Percentiles rank a stretch among this genome's conserved stretches.
Conservation (phyloP, 306 rosid species). For the Comarum palustre region DNA sequence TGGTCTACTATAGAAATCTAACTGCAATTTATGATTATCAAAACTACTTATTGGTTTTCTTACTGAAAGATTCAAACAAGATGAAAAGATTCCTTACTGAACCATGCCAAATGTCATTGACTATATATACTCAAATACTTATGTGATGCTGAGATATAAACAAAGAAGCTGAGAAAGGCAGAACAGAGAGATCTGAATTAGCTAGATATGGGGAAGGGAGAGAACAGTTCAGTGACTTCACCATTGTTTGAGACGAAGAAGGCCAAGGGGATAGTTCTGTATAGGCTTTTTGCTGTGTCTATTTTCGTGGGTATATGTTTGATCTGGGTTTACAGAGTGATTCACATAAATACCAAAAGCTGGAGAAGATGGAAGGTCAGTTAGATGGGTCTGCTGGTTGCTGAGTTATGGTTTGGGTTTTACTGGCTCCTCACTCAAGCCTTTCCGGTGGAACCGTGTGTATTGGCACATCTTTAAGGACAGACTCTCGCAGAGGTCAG, state of each 20-base stretch:
- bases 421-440: conserved; percentile 76
- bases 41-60: too few relatives aligned
- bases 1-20: too few relatives aligned
- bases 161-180: conserved; percentile 5
- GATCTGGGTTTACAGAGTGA: conserved; percentile 63
- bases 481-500: conserved; percentile 59
- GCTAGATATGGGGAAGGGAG: conserved; percentile 20
- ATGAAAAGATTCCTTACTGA: not conserved
- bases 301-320: conserved; percentile 49
- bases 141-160: not conserved
- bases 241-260: conserved; percentile 59
- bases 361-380: conserved; percentile 37
- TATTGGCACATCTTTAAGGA: conserved; percentile 52
- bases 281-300: conserved; percentile 45
- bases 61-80: too few relatives aligned
- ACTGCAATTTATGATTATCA: too few relatives aligned
- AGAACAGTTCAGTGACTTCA: not conserved
- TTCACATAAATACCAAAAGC: conserved; percentile 27
- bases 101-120: not conserved
- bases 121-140: not conserved
- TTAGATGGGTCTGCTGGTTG: conserved; percentile 56
- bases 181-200: not conserved
- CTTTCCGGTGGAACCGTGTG: conserved; percentile 51
- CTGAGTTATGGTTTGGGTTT: conserved; percentile 79
- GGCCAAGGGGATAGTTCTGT: conserved; percentile 36